phyloP scores from a whole-genome alignment of 371 early-diverging fungal species.

The Chytridium lagenaria region DNA sequence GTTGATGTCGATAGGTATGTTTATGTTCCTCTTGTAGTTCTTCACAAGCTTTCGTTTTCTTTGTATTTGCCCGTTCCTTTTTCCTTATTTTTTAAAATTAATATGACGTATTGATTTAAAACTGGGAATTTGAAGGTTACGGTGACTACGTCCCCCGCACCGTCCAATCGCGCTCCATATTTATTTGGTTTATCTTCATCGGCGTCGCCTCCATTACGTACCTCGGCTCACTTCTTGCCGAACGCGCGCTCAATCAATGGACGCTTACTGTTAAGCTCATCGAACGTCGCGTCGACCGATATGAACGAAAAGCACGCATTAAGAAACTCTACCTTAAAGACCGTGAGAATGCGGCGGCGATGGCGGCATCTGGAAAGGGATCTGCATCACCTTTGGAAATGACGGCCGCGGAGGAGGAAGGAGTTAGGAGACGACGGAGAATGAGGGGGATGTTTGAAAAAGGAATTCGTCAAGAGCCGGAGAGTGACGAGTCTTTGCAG shows the following conservation, averaged over 20 bases:
- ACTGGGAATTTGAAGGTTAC: no score
- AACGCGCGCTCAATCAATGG: conserved; percentile 57
- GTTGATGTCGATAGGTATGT: conserved; percentile 48
- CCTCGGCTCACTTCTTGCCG: conserved; percentile 51
- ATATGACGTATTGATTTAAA: no score
- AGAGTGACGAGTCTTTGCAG: not conserved
- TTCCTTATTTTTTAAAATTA: no score
- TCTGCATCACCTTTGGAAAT: not conserved
- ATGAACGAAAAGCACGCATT: conserved; percentile 53
- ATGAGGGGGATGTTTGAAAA: no score
- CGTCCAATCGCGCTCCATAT: conserved; percentile 45
- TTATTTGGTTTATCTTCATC: conserved; percentile 59
- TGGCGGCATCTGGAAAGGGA: not conserved
- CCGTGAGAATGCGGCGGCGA: conserved; percentile 14
- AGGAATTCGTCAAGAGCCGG: not conserved
- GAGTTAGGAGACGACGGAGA: not conserved
- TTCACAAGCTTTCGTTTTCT: not conserved
- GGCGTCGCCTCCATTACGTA: conserved; percentile 49
- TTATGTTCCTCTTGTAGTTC: not conserved
- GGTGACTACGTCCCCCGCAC: conserved; percentile 50
- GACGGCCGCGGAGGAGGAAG: not conserved
- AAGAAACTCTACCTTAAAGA: conserved; percentile 43
- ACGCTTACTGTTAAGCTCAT: conserved; percentile 42
- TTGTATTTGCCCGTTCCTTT: no score
- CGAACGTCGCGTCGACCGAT: conserved; percentile 54